Evolutionary conservation across 2,329 filamentous ascomycete species (phyloP).

Genomic region (Aspergillus sp.): DNA sequence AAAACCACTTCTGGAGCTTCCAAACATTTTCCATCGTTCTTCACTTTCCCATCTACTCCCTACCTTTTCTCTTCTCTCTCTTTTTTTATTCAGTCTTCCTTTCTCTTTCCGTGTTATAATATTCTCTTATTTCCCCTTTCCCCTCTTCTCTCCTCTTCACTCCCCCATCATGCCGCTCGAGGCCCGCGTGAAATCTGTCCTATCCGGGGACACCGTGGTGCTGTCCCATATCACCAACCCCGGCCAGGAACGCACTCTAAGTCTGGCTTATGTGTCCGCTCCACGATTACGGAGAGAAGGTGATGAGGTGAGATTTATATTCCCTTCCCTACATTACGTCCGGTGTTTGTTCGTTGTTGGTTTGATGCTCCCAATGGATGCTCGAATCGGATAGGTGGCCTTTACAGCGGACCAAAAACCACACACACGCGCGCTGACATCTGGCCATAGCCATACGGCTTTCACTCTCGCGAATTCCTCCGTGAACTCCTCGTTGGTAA

Average conservation of each 20-base stretch:
- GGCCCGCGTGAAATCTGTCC: conserved; percentile 81
- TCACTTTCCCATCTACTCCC: conserved; percentile 6
- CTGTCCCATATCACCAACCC: conserved; percentile 75
- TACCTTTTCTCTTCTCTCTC: conserved; percentile 5
- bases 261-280: conserved; percentile 84
- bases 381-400: conserved; percentile 1
- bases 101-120: conserved; percentile 3
- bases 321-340: neutral
- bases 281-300: conserved; percentile 80
- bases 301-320: conserved; percentile 57
- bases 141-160: conserved; percentile 4
- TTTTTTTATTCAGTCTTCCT: conserved; percentile 3
- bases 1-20: too few species aligned
- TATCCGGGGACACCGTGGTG: conserved; percentile 88
- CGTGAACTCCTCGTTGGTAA: conserved; percentile 79
- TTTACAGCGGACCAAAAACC: neutral
- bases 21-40: neutral
- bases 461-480: conserved; percentile 89
- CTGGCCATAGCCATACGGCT: conserved; percentile 60
- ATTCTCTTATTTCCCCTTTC: conserved; percentile 3
- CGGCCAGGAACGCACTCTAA: conserved; percentile 73
- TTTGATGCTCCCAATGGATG: too few species aligned
- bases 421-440: neutral
- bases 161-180: conserved; percentile 35
- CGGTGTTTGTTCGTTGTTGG: neutral